phyloP scores from a whole-genome alignment of 257 asterid species.

The Ilex asprella region DNA sequence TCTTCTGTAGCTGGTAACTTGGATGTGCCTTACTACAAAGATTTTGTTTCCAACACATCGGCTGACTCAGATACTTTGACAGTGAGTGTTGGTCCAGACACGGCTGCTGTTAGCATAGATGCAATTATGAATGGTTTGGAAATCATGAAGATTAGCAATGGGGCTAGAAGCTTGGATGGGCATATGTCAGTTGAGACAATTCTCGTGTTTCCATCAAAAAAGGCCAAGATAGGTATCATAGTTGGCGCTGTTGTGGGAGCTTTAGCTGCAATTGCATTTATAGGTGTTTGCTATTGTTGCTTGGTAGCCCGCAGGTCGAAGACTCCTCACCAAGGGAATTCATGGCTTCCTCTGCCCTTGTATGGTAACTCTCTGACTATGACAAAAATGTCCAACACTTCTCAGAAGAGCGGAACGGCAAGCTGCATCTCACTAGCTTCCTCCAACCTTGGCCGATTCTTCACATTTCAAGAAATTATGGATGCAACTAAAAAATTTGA shows the following conservation, averaged over 20 bases:
- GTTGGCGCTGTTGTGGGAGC: slow-evolving; percentile 40
- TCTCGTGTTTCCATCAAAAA: slow-evolving; percentile 25
- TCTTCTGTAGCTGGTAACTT: slow-evolving; percentile 42
- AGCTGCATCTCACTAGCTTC: slow-evolving; percentile 58
- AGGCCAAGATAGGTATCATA: slow-evolving; percentile 25
- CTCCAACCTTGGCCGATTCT: slow-evolving; percentile 57
- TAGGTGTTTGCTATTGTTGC: slow-evolving; percentile 49
- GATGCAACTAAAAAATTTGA: slow-evolving; percentile 66
- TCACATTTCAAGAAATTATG: slow-evolving; percentile 59
- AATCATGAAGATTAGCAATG: slow-evolving; percentile 68
- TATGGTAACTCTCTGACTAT: slow-evolving; percentile 57
- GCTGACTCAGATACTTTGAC: slow-evolving; percentile 36
- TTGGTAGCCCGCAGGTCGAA: slow-evolving; percentile 38
- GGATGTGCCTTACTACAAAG: slow-evolving; percentile 50
- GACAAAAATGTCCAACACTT: slow-evolving; percentile 53
- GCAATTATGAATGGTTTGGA: slow-evolving; percentile 73
- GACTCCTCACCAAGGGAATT: slow-evolving; percentile 37
- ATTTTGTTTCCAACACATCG: slow-evolving; percentile 37
- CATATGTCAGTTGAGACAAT: slow-evolving; percentile 39
- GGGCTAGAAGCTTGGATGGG: slow-evolving; percentile 55
- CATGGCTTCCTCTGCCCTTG: slow-evolving; percentile 60
- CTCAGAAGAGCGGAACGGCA: slow-evolving; percentile 61
- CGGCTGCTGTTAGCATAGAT: slow-evolving; percentile 29
- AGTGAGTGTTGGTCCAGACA: slow-evolving; percentile 58
- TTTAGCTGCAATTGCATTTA: slow-evolving; percentile 28